phyloP scores from a whole-genome alignment of 116 monocot species.

The Trichopus zeylanicus region DNA sequence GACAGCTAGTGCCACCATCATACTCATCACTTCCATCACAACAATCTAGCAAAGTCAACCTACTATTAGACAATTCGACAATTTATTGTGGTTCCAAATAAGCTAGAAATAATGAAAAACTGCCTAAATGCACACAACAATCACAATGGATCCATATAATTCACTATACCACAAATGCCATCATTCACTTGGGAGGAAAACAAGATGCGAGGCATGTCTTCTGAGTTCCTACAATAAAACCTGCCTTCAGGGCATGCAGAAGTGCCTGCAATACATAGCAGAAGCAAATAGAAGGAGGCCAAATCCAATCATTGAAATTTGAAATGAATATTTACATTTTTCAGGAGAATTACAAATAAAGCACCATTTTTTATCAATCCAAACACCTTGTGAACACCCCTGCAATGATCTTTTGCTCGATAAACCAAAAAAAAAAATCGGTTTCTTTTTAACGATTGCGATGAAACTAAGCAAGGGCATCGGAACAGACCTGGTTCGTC shows the following conservation, averaged over 20 bases:
- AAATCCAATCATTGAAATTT: too few species aligned
- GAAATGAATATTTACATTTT: too few species aligned
- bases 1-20: conserved; percentile 43
- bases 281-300: neutral
- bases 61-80: neutral
- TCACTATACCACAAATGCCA: conserved; percentile 60
- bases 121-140: neutral
- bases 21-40: conserved; percentile 98
- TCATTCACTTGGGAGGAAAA: conserved; percentile 95
- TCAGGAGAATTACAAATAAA: too few species aligned
- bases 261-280: conserved; percentile 54
- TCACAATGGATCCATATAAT: neutral
- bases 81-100: neutral
- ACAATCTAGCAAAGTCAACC: conserved; percentile 53
- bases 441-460: neutral
- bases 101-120: neutral
- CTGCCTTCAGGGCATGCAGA: conserved; percentile 91
- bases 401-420: too few species aligned
- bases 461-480: too few species aligned
- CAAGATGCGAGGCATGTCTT: conserved; percentile 46
- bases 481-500: conserved; percentile 75
- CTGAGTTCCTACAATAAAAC: conserved; percentile 83
- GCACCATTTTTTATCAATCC: too few species aligned
- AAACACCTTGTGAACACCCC: too few species aligned
- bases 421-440: neutral